Conservation (phyloP, 257 asterid genomes). For the Nicotiana tomentosiformis region DNA sequence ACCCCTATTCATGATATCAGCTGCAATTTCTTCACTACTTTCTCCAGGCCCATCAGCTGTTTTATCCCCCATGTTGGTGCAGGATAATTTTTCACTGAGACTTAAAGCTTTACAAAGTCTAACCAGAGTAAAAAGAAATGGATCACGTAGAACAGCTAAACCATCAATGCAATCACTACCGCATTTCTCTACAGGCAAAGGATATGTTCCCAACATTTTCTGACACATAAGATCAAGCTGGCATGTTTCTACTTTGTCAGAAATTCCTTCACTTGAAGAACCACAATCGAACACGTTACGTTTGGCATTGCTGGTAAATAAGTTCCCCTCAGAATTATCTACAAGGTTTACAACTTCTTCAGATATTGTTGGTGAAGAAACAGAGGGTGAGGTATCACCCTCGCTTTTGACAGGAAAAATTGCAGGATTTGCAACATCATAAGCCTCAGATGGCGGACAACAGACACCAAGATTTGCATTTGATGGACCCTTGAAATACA, state of each 20-base stretch:
- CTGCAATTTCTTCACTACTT: constrained; percentile 27
- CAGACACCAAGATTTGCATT: constrained; percentile 28
- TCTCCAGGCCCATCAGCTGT: constrained; percentile 16
- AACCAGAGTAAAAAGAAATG: constrained; percentile 40
- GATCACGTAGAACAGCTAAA: constrained; percentile 32
- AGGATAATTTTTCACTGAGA: constrained; percentile 28
- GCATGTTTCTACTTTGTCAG: constrained; percentile 16
- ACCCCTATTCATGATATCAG: constrained; percentile 19
- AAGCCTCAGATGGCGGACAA: constrained; percentile 29
- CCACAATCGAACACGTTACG: constrained; percentile 26
- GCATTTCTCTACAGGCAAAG: constrained; percentile 9
- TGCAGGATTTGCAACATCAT: constrained; percentile 27
- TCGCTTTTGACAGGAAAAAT: constrained; percentile 17
- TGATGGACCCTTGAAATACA: constrained; percentile 42
- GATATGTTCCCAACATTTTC: constrained; percentile 31
- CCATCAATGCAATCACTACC: constrained; percentile 23
- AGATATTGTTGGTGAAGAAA: constrained; percentile 23
- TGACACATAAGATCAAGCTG: constrained; percentile 21
- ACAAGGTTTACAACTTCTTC: constrained; percentile 24
- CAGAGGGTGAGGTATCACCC: constrained; percentile 19
- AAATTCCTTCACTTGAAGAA: constrained; percentile 24
- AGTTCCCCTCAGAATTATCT: constrained; percentile 15
- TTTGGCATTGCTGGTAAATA: constrained; percentile 23
- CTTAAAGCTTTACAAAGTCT: constrained; percentile 28
- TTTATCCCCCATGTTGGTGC: constrained; percentile 14